phyloP scores from a whole-genome alignment of 2,329 filamentous ascomycete genomes.

The Phialocephala sp. region DNA sequence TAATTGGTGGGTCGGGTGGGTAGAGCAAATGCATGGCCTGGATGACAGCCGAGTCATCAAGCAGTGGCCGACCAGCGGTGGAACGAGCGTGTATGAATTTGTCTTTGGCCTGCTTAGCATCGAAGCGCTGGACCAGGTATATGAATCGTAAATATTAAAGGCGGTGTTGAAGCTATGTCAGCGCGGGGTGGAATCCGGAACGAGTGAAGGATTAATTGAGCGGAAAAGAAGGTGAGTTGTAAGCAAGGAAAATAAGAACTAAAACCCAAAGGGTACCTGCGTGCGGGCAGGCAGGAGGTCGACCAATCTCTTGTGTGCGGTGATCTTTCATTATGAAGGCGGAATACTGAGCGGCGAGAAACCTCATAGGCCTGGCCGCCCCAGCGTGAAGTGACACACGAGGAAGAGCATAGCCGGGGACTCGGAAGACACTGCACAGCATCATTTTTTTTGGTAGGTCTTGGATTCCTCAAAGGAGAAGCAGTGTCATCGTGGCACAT shows the following conservation, averaged over 20 bases:
- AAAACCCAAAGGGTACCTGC: neutral
- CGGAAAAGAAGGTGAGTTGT: neutral
- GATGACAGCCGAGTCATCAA: neutral
- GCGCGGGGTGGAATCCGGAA: neutral
- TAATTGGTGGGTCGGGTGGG: neutral
- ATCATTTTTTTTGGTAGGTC: neutral
- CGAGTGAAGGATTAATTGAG: neutral
- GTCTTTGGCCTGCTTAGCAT: conserved; percentile 1
- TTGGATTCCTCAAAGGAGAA: neutral
- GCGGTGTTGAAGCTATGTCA: conserved; percentile 1
- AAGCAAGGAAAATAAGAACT: conserved; percentile 1
- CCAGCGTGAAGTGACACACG: conserved; percentile 1
- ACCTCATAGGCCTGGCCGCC: neutral
- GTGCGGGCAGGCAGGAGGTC: neutral
- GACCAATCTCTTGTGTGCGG: neutral
- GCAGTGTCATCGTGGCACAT: conserved; percentile 7
- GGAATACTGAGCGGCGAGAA: neutral
- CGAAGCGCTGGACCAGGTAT: neutral
- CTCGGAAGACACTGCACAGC: neutral
- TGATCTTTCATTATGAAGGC: neutral
- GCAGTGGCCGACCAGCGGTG: neutral
- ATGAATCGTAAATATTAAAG: neutral
- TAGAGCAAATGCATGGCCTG: neutral
- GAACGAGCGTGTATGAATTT: neutral
- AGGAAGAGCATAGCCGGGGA: neutral